Conservation (phyloP, 2,329 filamentous ascomycete genomes). For the Neobulgaria alba region DNA sequence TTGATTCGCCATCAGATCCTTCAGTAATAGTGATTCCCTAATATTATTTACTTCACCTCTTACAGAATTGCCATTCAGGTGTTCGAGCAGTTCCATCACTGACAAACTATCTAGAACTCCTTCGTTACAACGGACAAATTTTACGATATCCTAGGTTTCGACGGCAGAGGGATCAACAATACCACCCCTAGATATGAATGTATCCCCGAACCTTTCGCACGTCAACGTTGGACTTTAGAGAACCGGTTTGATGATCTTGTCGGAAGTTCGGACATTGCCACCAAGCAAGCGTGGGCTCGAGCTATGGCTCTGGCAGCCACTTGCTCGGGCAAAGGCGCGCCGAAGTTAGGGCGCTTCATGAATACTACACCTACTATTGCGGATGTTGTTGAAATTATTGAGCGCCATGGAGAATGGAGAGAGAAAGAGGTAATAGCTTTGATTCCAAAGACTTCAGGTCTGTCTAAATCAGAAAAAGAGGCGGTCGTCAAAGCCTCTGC, state of each 20-base stretch:
- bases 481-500: constrained; percentile 3
- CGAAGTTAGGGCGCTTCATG: constrained; percentile 4
- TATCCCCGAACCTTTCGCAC: constrained; percentile 23
- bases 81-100: too few species aligned
- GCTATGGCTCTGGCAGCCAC: constrained; percentile 1
- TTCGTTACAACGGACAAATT: constrained; percentile 15
- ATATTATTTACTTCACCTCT: too few species aligned
- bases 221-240: constrained; percentile 1
- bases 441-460: background rate
- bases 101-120: too few species aligned
- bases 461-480: constrained; percentile 4
- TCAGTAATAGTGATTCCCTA: too few species aligned
- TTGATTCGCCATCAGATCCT: too few species aligned
- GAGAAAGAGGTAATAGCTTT: constrained; percentile 1
- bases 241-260: constrained; percentile 1
- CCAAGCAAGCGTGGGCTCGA: too few species aligned
- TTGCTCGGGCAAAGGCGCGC: background rate
- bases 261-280: background rate
- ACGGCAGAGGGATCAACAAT: constrained; percentile 34
- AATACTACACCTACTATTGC: constrained; percentile 3
- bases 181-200: constrained; percentile 28
- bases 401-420: constrained; percentile 5
- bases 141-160: constrained; percentile 34
- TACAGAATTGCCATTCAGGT: too few species aligned
- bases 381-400: constrained; percentile 6